Evolutionary conservation across 192 early-diverging fungal genomes (phyloP).

Genomic region (Mortierella hygrophila): DNA sequence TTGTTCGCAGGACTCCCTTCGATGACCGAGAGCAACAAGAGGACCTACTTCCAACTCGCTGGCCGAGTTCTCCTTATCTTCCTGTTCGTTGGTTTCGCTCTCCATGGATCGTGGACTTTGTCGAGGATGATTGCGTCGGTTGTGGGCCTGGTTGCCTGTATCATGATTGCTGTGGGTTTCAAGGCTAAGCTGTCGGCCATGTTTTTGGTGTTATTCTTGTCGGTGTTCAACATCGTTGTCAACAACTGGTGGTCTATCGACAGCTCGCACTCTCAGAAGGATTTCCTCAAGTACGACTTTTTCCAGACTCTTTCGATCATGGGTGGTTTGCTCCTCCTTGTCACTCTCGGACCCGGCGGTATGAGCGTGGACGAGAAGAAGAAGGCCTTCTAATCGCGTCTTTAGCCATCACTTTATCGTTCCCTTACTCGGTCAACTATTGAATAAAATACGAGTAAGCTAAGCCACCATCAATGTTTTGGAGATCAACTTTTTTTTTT

Average conservation of each 20-base stretch:
- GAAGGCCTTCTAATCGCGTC: slow-evolving; percentile 81
- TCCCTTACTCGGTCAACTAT: background rate
- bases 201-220: slow-evolving; percentile 90
- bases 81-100: slow-evolving; percentile 90
- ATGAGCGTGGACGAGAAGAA: slow-evolving; percentile 98
- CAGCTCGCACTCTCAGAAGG: slow-evolving; percentile 82
- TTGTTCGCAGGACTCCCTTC: slow-evolving; percentile 93
- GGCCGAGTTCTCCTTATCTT: slow-evolving; percentile 94
- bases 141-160: slow-evolving; percentile 85
- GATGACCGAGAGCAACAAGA: slow-evolving; percentile 85
- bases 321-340: slow-evolving; percentile 94
- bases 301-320: slow-evolving; percentile 97
- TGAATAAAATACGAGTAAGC: background rate
- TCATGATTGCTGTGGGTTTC: slow-evolving; percentile 98
- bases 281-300: slow-evolving; percentile 98
- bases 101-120: slow-evolving; percentile 86
- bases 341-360: slow-evolving; percentile 92
- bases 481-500: slow-evolving; percentile 11
- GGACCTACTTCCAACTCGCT: slow-evolving; percentile 93
- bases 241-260: slow-evolving; percentile 98
- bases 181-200: slow-evolving; percentile 98
- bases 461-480: background rate
- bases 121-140: slow-evolving; percentile 77
- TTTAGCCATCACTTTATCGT: too few relatives aligned
- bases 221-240: slow-evolving; percentile 90